These are phyloP conservation scores for Sophora flavescens DNA, from an alignment of 306 rosid species.

Conservation along the genomic window DNA sequence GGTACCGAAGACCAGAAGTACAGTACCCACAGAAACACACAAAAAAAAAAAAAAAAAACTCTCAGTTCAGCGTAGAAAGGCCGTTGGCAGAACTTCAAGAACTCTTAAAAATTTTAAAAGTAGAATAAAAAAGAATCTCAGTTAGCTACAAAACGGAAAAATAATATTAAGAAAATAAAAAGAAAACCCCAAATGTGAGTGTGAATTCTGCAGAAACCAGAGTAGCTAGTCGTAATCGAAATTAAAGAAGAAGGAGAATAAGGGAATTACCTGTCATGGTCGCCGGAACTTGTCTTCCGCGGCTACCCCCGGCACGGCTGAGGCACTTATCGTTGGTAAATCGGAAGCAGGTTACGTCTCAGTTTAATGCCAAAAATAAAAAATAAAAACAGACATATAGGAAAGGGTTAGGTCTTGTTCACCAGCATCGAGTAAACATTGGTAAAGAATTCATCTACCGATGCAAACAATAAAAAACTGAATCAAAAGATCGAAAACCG, in stretches of 20 bases:
- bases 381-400: neutral
- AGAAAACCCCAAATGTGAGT: neutral
- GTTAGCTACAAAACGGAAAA: neutral
- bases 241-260: neutral
- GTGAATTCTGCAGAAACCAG: slow-evolving; percentile 8
- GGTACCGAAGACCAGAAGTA: neutral
- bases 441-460: too few species aligned
- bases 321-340: neutral
- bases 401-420: too few species aligned
- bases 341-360: neutral
- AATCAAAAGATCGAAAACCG: too few species aligned
- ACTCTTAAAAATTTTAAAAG: neutral
- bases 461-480: too few species aligned
- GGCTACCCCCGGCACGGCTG: neutral
- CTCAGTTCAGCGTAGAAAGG: slow-evolving; percentile 11
- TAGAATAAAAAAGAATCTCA: neutral
- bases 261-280: slow-evolving; percentile 42
- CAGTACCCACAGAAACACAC: neutral
- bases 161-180: neutral
- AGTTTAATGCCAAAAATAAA: neutral
- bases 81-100: neutral
- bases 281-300: slow-evolving; percentile 16
- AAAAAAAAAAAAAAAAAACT: neutral
- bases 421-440: too few species aligned
- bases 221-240: neutral